Conservation (phyloP, 257 asterid genomes). For the Anisodus acutangulus region DNA sequence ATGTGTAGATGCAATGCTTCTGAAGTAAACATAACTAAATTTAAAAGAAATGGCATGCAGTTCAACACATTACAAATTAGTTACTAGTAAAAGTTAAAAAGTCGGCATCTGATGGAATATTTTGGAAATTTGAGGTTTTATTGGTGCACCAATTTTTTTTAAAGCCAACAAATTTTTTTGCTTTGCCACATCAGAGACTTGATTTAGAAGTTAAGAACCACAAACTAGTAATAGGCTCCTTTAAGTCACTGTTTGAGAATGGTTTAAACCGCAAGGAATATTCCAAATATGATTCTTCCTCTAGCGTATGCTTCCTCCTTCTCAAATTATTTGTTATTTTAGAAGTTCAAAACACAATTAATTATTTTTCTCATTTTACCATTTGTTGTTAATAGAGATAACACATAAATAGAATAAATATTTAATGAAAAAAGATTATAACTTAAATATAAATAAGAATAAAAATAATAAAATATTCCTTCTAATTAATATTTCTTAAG, state of each 20-base stretch:
- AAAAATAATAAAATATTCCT: no score
- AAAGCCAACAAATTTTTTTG: background rate
- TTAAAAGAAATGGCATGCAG: background rate
- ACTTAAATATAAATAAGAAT: no score
- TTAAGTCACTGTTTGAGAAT: background rate
- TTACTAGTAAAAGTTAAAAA: slow-evolving; percentile 10
- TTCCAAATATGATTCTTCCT: background rate
- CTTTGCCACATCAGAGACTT: slow-evolving; percentile 9
- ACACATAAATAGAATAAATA: no score
- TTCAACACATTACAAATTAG: background rate
- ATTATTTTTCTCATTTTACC: no score
- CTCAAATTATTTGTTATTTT: no score
- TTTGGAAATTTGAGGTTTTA: background rate
- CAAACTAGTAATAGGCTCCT: background rate
- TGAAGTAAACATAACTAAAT: background rate
- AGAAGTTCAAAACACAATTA: no score
- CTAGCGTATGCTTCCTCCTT: background rate
- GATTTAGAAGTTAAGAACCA: slow-evolving; percentile 35
- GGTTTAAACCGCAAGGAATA: slow-evolving; percentile 4
- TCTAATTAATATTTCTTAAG: no score
- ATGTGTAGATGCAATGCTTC: slow-evolving; percentile 11
- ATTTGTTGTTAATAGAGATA: no score
- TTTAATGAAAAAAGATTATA: no score
- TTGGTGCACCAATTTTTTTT: background rate
- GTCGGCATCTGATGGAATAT: slow-evolving; percentile 1